Base-by-base conservation (phyloP, 1,284 basidiomycete species). In the Cutaneotrichosporon cyanovorans region DNA sequence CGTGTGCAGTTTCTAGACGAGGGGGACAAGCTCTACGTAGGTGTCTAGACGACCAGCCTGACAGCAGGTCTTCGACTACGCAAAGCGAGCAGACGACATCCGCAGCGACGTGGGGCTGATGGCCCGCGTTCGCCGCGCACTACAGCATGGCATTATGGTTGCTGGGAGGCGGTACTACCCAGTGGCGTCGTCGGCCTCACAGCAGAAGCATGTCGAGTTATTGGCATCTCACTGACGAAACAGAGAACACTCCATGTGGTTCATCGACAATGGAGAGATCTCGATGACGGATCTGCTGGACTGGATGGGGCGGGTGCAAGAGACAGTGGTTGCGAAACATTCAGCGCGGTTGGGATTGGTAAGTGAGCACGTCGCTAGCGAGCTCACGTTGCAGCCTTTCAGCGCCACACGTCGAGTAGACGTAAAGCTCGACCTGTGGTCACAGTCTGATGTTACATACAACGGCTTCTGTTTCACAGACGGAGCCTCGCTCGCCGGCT, bases 211-310 rank as follows among this genome's bases (percentile, higher is more conserved):
- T 19, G 9, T 4, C 15, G 5, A 8, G 10, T n/a, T n/a, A n/a
- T n/a, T n/a, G 28, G 16, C 3, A 32, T 11, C 3, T 12, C n/a
- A 18, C 53, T 60, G 45, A 60, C 41, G 2, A 28, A 28, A 22
- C 45, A 66, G 70, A 40, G 68, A 73, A 15, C 68, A 69, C 46
- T 59, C 66, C 1, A 64, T 66, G 19, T 73, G 71, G 71, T 73
- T 69, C 48, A 60, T 72, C 50, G 53, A 65, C 36, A 53, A 57
- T 16, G 37, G 46, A 5, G 49, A 48, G 7, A 68, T 71, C 33
- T 62, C 65, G 37, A 53, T 53, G 10, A n/a, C 60, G 2, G 55
- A 45, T 5, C 47, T 72, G 8, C 51, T 57, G 2, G 37, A 33
- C n/a, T 64, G 67, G 67, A 67, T 69, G 63, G 63, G 64, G 0